These are phyloP conservation scores for Exophiala calicioides DNA, from an alignment of 2,329 filamentous ascomycete genomes.

Conservation along the genomic window DNA sequence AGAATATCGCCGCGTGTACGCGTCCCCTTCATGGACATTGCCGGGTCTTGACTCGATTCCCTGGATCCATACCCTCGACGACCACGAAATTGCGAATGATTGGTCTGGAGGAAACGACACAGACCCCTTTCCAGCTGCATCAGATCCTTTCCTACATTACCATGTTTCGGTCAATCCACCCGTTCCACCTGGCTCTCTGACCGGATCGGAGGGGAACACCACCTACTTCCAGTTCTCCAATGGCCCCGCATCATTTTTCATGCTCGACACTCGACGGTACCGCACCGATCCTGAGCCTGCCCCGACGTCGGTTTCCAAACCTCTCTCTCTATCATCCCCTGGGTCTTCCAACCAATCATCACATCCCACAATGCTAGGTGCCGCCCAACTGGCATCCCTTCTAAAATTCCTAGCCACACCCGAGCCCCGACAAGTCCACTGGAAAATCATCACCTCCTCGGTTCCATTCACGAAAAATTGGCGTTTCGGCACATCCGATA, in stretches of 20 bases:
- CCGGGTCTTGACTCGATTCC: conserved; percentile 75
- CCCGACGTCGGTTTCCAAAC: conserved; percentile 5
- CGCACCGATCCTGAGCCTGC: conserved; percentile 55
- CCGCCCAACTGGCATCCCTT: conserved; percentile 75
- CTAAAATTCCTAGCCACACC: conserved; percentile 72
- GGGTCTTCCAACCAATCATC: conserved; percentile 38
- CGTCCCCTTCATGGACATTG: conserved; percentile 80
- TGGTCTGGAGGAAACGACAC: conserved; percentile 77
- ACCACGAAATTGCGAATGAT: conserved; percentile 95
- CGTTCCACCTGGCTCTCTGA: conserved; percentile 53
- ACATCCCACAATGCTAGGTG: conserved; percentile 78
- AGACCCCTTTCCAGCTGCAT: conserved; percentile 74
- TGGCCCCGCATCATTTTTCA: conserved; percentile 90
- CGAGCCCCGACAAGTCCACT: conserved; percentile 75
- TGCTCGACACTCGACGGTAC: conserved; percentile 88
- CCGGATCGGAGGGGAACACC: conserved; percentile 50
- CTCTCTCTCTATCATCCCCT: conserved; percentile 12
- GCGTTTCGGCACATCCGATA: conserved; percentile 83
- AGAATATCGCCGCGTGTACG: conserved; percentile 94
- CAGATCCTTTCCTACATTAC: conserved; percentile 84
- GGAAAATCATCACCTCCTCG: conserved; percentile 89
- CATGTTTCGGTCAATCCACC: conserved; percentile 85
- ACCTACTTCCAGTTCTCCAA: conserved; percentile 90
- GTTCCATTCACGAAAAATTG: conserved; percentile 98
- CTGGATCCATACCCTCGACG: conserved; percentile 96